Evolutionary conservation across 345 rosid species (phyloP), one percentile per base, ranked within the genome.

Genomic region (Pelargonium nanum): DNA sequence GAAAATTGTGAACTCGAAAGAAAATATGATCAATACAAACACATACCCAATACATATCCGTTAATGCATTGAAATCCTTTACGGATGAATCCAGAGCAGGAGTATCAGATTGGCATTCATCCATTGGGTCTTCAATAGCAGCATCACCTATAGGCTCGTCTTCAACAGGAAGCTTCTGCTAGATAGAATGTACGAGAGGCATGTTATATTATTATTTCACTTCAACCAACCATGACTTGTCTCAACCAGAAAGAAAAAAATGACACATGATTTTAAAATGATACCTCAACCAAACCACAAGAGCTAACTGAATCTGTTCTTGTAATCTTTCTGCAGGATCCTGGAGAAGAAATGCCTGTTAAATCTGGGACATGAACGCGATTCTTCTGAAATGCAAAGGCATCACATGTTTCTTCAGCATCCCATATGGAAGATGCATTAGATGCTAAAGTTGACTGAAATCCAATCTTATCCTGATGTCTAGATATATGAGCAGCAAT

Each of bases 401-500:
- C 96, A 75, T 94, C 99, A 2, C 97, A 85, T 54, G 99, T 94
- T 69, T 94, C 97, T 72, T 94, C 99, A 70, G 89, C 96, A 70
- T 86, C 99, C 96, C 95, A 94, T 59, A 90, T 80, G 21, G 97
- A 86, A 25, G 89, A 65, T 50, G 83, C 58, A 62, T 81, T 82
- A 71, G 81, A 66, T 66, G 72, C 53, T 58, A 76, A 54, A 2
- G 70, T 56, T 22, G 84, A 72, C 57, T 68, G 64, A 63, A 65
- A 56, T 45, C 66, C 83, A 65, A 72, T 69, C 76, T 78, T 87
- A 73, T 80, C 79, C 71, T 89, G 95, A 62, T 85, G 89, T 71
- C 73, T 83, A 58, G 85, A 81, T 64, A 94, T 71, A 78, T 94
- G 97, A 63, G 96, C 99, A 72, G 99, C 97, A 67, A 93, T 86